A percentile compares a stretch with the other conserved stretches of the same genome.
Conservation (phyloP, 768 basidiomycete genomes). For the Russula ochroleuca region DNA sequence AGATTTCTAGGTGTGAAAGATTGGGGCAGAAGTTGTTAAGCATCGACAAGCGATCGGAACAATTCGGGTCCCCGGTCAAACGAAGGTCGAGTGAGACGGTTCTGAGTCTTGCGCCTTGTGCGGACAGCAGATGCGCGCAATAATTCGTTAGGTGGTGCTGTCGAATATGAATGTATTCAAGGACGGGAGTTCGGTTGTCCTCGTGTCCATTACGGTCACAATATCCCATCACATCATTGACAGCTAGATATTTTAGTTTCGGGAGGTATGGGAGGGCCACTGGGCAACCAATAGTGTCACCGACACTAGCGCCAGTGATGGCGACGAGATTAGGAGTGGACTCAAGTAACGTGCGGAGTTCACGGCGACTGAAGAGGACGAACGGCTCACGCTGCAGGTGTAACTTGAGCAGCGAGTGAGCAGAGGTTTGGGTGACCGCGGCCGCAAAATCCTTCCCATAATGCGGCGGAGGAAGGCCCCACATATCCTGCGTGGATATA, state of each 20-base stretch:
- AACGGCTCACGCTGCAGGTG: constrained; percentile 1
- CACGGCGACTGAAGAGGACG: constrained; percentile 15
- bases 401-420: constrained; percentile 15
- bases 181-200: not conserved
- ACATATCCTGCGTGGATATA: not conserved
- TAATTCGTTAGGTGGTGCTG: constrained; percentile 4
- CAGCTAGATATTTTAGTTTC: constrained; percentile 12
- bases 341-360: constrained; percentile 14
- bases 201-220: constrained; percentile 5
- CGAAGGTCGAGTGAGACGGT: constrained; percentile 20
- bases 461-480: constrained; percentile 8
- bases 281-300: constrained; percentile 11
- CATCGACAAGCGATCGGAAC: not conserved
- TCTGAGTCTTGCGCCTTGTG: constrained; percentile 6
- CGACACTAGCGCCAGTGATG: not conserved
- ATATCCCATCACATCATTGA: not conserved
- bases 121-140: constrained; percentile 16
- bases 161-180: constrained; percentile 16
- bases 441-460: constrained; percentile 21
- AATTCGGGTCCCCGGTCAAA: not conserved
- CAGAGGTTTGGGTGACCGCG: not conserved
- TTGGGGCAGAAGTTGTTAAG: constrained; percentile 7
- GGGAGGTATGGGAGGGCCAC: constrained; percentile 21
- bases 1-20: constrained; percentile 16
- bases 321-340: constrained; percentile 15